phyloP scores from a whole-genome alignment of 305 asterid genomes.

The Fraxinus dipetala region DNA sequence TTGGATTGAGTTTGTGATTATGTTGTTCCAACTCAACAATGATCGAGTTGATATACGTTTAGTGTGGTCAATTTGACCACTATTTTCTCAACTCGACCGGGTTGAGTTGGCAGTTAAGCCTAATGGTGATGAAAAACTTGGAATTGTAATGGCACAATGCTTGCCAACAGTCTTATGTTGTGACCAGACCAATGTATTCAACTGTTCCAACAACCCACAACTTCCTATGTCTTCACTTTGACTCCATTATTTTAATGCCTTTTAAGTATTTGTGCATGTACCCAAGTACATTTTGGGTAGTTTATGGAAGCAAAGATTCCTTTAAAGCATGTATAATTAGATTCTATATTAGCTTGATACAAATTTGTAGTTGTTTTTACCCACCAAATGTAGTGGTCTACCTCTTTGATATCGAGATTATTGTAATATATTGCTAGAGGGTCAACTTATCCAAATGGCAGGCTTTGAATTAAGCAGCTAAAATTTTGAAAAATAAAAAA shows the following conservation, averaged over 20 bases:
- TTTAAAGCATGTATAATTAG: constrained; percentile 13
- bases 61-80: background rate
- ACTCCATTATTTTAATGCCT: background rate
- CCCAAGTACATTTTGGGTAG: constrained; percentile 19
- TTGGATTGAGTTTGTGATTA: background rate
- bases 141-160: background rate
- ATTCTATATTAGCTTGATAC: constrained; percentile 19
- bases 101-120: background rate
- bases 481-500: background rate
- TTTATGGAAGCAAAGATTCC: constrained; percentile 26
- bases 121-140: background rate
- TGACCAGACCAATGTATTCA: background rate
- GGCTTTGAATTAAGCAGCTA: background rate
- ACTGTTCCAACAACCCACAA: constrained; percentile 21
- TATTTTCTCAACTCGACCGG: background rate
- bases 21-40: background rate
- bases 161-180: background rate
- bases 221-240: background rate
- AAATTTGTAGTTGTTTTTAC: background rate
- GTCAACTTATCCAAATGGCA: constrained; percentile 30
- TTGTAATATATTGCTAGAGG: background rate
- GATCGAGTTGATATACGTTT: background rate
- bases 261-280: background rate
- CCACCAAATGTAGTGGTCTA: background rate
- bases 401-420: background rate